Evolutionary conservation across 495 filamentous ascomycete genomes (phyloP).

Genomic region (Niebla homalea): DNA sequence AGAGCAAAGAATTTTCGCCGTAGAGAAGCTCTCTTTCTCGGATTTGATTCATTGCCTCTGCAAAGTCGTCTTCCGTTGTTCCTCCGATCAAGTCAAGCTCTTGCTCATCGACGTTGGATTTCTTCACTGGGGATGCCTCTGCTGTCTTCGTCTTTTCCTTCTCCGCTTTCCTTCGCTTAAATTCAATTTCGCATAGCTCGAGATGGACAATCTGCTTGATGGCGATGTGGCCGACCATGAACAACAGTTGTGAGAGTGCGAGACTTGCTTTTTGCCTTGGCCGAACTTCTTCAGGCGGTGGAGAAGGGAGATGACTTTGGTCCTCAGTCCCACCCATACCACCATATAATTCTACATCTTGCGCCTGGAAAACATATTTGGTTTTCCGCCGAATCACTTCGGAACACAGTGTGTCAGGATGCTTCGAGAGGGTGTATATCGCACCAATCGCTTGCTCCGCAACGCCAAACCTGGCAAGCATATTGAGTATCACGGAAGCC

Average conservation of each 20-base stretch:
- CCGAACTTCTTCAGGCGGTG: slow-evolving; percentile 21
- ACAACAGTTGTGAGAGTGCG: slow-evolving; percentile 79
- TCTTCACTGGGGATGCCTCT: slow-evolving; percentile 26
- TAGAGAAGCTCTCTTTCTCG: slow-evolving; percentile 90
- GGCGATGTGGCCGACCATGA: slow-evolving; percentile 90
- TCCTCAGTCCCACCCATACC: slow-evolving; percentile 23
- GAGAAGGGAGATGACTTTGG: slow-evolving; percentile 22
- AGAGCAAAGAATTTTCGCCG: slow-evolving; percentile 67
- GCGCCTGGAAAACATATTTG: slow-evolving; percentile 56
- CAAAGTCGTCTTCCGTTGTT: slow-evolving; percentile 97
- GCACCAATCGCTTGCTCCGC: slow-evolving; percentile 94
- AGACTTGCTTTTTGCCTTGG: slow-evolving; percentile 49
- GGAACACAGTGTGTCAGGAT: slow-evolving; percentile 87
- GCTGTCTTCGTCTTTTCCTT: slow-evolving; percentile 71
- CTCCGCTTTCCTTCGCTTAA: slow-evolving; percentile 90
- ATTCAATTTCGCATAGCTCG: slow-evolving; percentile 93
- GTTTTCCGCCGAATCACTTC: slow-evolving; percentile 84
- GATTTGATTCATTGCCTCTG: slow-evolving; percentile 87
- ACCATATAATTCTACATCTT: slow-evolving; percentile 9
- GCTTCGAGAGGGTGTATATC: slow-evolving; percentile 88
- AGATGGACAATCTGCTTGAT: slow-evolving; percentile 99
- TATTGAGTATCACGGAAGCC: background rate
- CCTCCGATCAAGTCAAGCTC: slow-evolving; percentile 94
- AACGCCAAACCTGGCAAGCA: slow-evolving; percentile 47
- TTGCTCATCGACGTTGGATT: slow-evolving; percentile 40